Conservation (phyloP, 2,329 filamentous ascomycete species). For the Huntiella bhutanensis region DNA sequence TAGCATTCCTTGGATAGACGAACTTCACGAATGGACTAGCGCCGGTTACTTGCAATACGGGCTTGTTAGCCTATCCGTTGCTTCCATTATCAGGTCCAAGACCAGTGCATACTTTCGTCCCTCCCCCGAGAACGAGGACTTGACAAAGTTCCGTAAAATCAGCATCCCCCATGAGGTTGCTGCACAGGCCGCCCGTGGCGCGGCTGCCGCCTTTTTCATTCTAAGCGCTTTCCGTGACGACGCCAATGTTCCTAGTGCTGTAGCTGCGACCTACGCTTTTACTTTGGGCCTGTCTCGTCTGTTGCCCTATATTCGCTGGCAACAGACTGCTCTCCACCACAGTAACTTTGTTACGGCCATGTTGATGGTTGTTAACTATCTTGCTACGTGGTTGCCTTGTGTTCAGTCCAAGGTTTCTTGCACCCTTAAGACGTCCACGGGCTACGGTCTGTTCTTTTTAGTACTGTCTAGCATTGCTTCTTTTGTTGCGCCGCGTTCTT, state of each 20-base stretch:
- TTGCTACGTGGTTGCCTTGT: slow-evolving; percentile 25
- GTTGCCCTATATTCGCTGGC: slow-evolving; percentile 22
- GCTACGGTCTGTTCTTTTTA: slow-evolving; percentile 14
- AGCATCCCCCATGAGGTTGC: slow-evolving; percentile 21
- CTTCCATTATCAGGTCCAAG: slow-evolving; percentile 1
- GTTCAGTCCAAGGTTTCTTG: slow-evolving; percentile 20
- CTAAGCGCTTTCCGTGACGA: slow-evolving; percentile 19
- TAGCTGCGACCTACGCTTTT: slow-evolving; percentile 23
- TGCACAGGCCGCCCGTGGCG: slow-evolving; percentile 23
- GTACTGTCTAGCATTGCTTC: slow-evolving; percentile 23
- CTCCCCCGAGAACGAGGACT: slow-evolving; percentile 1
- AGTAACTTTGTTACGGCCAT: slow-evolving; percentile 26
- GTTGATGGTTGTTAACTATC: slow-evolving; percentile 20
- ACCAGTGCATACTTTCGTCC: background rate
- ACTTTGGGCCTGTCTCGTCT: slow-evolving; percentile 24
- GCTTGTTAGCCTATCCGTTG: slow-evolving; percentile 3
- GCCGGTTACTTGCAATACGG: slow-evolving; percentile 5
- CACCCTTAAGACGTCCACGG: slow-evolving; percentile 12
- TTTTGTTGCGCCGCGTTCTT: slow-evolving; percentile 29
- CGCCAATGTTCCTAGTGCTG: slow-evolving; percentile 21
- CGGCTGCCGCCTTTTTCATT: slow-evolving; percentile 22
- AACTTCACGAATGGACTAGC: background rate
- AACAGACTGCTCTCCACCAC: slow-evolving; percentile 23
- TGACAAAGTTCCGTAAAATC: slow-evolving; percentile 7
- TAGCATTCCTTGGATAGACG: slow-evolving; percentile 10